A percentile compares a stretch with the other conserved stretches of the same genome.
Evolutionary conservation across 768 basidiomycete species (phyloP).

Genomic region (Collybia nuda): DNA sequence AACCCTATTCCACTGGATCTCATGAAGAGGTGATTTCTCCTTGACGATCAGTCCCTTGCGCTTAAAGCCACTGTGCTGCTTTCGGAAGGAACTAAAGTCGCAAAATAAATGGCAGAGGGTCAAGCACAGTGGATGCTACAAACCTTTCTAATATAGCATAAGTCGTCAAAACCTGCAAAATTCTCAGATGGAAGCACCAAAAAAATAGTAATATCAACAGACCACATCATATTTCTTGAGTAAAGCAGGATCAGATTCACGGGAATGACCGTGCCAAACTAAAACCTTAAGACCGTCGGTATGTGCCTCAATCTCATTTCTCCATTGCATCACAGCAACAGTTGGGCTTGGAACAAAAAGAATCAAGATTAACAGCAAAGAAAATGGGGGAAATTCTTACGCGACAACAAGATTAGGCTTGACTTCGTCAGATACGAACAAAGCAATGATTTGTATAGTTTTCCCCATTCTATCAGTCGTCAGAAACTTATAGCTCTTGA

Average conservation of each 20-base stretch:
- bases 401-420: slow-evolving; percentile 93
- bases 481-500: not conserved
- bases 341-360: slow-evolving; percentile 38
- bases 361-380: slow-evolving; percentile 51
- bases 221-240: slow-evolving; percentile 89
- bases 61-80: slow-evolving; percentile 91
- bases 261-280: slow-evolving; percentile 87
- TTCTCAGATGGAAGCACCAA: not conserved
- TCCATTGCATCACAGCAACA: slow-evolving; percentile 79
- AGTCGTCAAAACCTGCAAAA: slow-evolving; percentile 69
- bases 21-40: slow-evolving; percentile 85
- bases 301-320: slow-evolving; percentile 87
- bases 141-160: slow-evolving; percentile 83
- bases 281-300: slow-evolving; percentile 82
- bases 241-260: slow-evolving; percentile 64
- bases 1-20: slow-evolving; percentile 81
- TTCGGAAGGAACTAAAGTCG: slow-evolving; percentile 72
- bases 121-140: not conserved
- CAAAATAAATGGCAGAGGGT: not conserved
- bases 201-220: slow-evolving; percentile 19
- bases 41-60: slow-evolving; percentile 81
- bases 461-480: slow-evolving; percentile 72
- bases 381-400: slow-evolving; percentile 43
- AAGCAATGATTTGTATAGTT: slow-evolving; percentile 94
- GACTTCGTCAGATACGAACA: slow-evolving; percentile 74